Base-by-base conservation (phyloP, 805 yeast genomes). In the Candida pseudoglaebosa region DNA sequence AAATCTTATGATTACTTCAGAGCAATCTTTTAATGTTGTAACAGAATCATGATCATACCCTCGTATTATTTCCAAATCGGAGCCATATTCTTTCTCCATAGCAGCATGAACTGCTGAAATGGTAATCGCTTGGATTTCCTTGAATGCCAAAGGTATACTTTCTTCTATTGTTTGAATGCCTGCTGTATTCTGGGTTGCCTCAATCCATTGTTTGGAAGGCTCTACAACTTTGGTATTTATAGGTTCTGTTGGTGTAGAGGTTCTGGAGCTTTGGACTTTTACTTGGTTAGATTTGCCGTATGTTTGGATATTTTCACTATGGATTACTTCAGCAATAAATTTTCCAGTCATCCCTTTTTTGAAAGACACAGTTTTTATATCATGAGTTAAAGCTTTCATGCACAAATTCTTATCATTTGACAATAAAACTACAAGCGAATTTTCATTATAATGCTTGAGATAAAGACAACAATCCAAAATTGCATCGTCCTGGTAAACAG, bases 371-470 rank as follows among this genome's bases (percentile, higher is more conserved):
- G 95, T 87, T 32, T 79, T 58, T 0, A 84, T 54, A 2, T 69
- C 80, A 50, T 86, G 80, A 2, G 82, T 59, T 32, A 88, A 59
- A 0, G 96, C 95, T 56, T 84, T 84, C 45, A 77, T 57, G 56
- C 96, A 87, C 6, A 90, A 66, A 54, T 89, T 90, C 48, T 80
- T 83, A 56, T 90, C 97, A 54, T 90, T 85, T 0, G 96, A 82
- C 42, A 89, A 51, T 18, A 86, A 56, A 2, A 89, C 71, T 5
- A 82, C 83, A 16, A 68, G 48, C 8, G 57, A 49, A 4, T 58
- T 48, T 2, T 57, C 49, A 36, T 56, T 46, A 10, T 60, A 57
- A 9, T 63, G 58, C 43, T 73, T 69, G 41, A 82, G 79, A 53
- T 73, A 88, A 18, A 83, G 51, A 49, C 95, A 84, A 55, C 96